A percentile compares a stretch with the other conserved stretches of the same genome.
Conservation (phyloP, 768 basidiomycete species). For the Mycena rosella region DNA sequence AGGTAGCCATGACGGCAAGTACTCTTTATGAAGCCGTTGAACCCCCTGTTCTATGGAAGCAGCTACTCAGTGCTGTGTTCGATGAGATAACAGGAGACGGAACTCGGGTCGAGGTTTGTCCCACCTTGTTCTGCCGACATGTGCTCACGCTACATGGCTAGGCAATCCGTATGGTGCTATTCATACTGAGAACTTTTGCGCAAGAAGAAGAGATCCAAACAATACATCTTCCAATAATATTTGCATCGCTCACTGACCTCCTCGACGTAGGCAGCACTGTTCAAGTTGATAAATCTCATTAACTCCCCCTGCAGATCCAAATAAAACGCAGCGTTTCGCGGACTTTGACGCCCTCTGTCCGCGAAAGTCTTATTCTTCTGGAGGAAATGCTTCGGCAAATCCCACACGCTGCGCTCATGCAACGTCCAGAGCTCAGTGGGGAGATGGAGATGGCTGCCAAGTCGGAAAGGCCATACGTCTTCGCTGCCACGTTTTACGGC, state of each 20-base stretch:
- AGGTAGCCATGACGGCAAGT: slow-evolving; percentile 87
- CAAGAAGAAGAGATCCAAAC: slow-evolving; percentile 91
- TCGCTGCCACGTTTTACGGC: slow-evolving; percentile 75
- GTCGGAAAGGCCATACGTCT: slow-evolving; percentile 60
- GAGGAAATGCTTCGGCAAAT: slow-evolving; percentile 67
- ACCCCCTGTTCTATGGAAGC: slow-evolving; percentile 88
- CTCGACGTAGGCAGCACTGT: slow-evolving; percentile 65
- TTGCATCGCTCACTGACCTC: slow-evolving; percentile 74
- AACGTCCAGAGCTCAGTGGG: slow-evolving; percentile 61
- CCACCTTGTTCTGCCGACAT: slow-evolving; percentile 1
- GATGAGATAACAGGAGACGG: slow-evolving; percentile 63
- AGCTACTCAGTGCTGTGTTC: slow-evolving; percentile 71
- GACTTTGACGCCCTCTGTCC: slow-evolving; percentile 50
- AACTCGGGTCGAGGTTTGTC: slow-evolving; percentile 61
- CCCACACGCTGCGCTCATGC: slow-evolving; percentile 61
- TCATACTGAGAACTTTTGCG: slow-evolving; percentile 80
- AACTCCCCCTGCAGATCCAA: slow-evolving; percentile 46
- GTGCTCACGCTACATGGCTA: slow-evolving; percentile 44
- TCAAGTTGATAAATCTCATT: slow-evolving; percentile 13
- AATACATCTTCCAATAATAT: slow-evolving; percentile 85
- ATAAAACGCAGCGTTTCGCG: slow-evolving; percentile 52
- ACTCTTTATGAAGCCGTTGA: slow-evolving; percentile 95
- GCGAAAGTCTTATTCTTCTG: slow-evolving; percentile 61
- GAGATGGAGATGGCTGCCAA: slow-evolving; percentile 47
- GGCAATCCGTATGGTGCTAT: slow-evolving; percentile 77